phyloP scores from a whole-genome alignment of 306 rosid genomes.

The Albizia julibrissin region DNA sequence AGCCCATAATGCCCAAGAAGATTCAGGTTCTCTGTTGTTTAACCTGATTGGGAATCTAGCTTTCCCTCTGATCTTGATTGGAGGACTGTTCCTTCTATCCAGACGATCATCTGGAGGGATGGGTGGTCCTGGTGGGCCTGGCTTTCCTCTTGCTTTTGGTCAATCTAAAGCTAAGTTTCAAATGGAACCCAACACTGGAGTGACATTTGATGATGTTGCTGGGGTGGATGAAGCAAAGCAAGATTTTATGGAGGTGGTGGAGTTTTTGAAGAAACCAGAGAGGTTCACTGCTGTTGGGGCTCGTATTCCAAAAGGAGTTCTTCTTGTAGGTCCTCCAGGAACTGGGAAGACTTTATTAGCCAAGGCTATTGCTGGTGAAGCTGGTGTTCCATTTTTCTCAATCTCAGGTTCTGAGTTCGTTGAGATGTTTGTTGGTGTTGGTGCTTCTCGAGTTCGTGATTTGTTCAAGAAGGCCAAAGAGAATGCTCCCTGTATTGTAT shows the following conservation, averaged over 20 bases:
- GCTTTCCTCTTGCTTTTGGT: constrained; percentile 85
- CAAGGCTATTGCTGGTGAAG: constrained; percentile 99
- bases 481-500: constrained; percentile 98
- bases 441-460: constrained; percentile 98
- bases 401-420: constrained; percentile 98
- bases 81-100: constrained; percentile 91
- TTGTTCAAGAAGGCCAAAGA: constrained; percentile 98
- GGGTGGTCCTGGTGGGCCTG: constrained; percentile 98
- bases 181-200: constrained; percentile 98
- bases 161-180: constrained; percentile 97
- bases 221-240: constrained; percentile 99
- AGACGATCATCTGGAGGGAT: constrained; percentile 95
- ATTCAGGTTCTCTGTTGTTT: constrained; percentile 78
- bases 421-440: constrained; percentile 99
- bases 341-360: constrained; percentile 96
- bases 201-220: constrained; percentile 96
- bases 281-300: constrained; percentile 99
- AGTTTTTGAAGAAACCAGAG: constrained; percentile 94
- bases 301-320: constrained; percentile 98
- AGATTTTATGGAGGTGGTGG: constrained; percentile 98
- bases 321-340: constrained; percentile 98
- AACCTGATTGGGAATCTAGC: constrained; percentile 93
- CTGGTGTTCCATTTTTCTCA: constrained; percentile 97
- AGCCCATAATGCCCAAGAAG: constrained; percentile 98
- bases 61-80: constrained; percentile 84